A percentile compares a stretch with the other conserved stretches of the same genome.
These are phyloP conservation scores for Phlebiopsis flavidoalba DNA, from an alignment of 768 basidiomycete species.

Conservation along the genomic window DNA sequence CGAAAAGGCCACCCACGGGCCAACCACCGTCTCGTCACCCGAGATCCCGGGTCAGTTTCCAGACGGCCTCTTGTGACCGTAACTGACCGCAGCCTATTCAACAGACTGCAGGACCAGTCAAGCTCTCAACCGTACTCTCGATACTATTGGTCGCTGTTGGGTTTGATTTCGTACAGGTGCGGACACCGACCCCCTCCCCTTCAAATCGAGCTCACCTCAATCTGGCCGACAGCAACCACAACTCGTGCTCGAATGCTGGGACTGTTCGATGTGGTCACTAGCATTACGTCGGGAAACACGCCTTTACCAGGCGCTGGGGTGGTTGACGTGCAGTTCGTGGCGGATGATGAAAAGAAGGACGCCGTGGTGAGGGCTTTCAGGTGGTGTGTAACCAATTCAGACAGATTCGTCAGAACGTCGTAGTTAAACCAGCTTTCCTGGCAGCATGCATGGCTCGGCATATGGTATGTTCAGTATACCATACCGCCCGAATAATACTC, in stretches of 20 bases:
- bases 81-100: background rate
- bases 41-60: background rate
- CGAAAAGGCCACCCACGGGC: background rate
- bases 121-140: conserved; percentile 9
- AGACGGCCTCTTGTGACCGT: background rate
- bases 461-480: conserved; percentile 53
- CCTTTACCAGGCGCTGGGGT: conserved; percentile 19
- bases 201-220: background rate
- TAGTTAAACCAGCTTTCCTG: conserved; percentile 11
- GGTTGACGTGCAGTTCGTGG: conserved; percentile 29
- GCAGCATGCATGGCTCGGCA: conserved; percentile 81
- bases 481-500: conserved; percentile 8
- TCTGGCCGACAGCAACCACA: background rate
- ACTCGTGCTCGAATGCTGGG: background rate
- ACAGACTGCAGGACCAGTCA: conserved; percentile 9
- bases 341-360: conserved; percentile 59
- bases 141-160: conserved; percentile 9
- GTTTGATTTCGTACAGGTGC: conserved; percentile 11
- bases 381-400: conserved; percentile 37
- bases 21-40: background rate
- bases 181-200: background rate
- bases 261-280: conserved; percentile 9
- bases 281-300: conserved; percentile 6
- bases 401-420: background rate
- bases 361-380: conserved; percentile 78